Evolutionary conservation across 2,329 filamentous ascomycete species (phyloP).

Genomic region (Westerdykella aurantiaca): DNA sequence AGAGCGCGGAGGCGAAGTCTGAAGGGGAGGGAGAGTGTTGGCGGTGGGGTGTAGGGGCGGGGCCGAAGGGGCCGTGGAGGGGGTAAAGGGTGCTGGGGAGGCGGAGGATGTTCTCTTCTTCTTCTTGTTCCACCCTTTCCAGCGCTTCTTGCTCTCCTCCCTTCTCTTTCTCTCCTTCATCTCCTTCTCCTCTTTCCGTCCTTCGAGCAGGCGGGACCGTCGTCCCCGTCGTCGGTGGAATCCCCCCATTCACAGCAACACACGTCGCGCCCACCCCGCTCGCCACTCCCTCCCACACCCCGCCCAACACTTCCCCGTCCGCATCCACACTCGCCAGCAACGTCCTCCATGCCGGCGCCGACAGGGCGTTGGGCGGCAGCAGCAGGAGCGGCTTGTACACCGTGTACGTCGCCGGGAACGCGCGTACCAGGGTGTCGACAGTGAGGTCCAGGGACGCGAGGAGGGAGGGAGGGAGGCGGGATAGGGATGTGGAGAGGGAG

Average conservation of each 20-base stretch:
- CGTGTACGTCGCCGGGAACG: slow-evolving; percentile 44
- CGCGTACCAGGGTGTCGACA: slow-evolving; percentile 10
- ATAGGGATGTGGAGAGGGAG: slow-evolving; percentile 15
- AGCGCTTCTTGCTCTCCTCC: neutral
- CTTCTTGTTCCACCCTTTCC: neutral
- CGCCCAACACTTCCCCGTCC: no score
- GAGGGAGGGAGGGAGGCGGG: slow-evolving; percentile 6
- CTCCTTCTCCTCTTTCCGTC: neutral
- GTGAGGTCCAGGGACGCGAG: slow-evolving; percentile 14
- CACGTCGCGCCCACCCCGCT: slow-evolving; percentile 47
- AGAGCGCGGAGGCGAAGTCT: slow-evolving; percentile 66
- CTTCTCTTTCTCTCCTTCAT: no score
- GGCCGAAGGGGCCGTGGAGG: slow-evolving; percentile 70
- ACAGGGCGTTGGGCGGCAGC: slow-evolving; percentile 47
- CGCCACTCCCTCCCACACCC: slow-evolving; percentile 22
- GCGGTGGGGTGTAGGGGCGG: slow-evolving; percentile 21
- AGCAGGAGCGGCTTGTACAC: slow-evolving; percentile 55
- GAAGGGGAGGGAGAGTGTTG: slow-evolving; percentile 19
- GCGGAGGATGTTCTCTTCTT: slow-evolving; percentile 62
- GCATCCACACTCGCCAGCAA: slow-evolving; percentile 15
- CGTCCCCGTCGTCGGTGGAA: slow-evolving; percentile 32
- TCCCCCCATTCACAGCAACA: slow-evolving; percentile 55
- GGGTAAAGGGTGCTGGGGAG: slow-evolving; percentile 65
- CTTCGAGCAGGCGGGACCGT: neutral
- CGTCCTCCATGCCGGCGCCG: slow-evolving; percentile 27